Evolutionary conservation across 306 rosid species (phyloP).

Genomic region (Cicer judaicum): DNA sequence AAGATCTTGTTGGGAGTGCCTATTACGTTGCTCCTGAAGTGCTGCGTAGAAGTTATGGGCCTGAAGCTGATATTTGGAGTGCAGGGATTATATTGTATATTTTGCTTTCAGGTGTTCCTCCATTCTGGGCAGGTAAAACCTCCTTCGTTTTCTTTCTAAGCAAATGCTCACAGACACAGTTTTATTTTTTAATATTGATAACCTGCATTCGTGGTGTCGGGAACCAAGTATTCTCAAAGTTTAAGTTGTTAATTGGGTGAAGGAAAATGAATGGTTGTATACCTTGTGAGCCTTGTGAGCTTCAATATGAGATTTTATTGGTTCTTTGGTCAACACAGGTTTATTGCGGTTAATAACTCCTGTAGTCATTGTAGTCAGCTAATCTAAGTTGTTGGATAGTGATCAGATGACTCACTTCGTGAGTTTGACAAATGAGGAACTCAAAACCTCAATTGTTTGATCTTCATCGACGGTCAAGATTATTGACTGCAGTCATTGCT

Average conservation of each 20-base stretch:
- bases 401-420: background rate
- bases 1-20: constrained; percentile 95
- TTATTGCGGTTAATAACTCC: background rate
- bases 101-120: constrained; percentile 95
- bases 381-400: background rate
- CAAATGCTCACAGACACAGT: background rate
- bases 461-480: background rate
- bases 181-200: background rate
- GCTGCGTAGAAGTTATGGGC: constrained; percentile 76
- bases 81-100: constrained; percentile 90
- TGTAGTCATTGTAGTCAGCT: background rate
- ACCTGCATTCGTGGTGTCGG: background rate
- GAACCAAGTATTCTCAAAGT: background rate
- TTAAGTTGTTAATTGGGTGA: background rate
- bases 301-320: constrained; percentile 25
- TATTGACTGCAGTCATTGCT: background rate
- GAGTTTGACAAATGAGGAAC: background rate
- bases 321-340: background rate
- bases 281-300: background rate
- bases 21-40: constrained; percentile 98
- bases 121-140: constrained; percentile 91
- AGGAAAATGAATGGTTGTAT: background rate
- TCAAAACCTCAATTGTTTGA: background rate
- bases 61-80: constrained; percentile 96
- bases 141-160: constrained; percentile 25